Conservation (phyloP, 192 early-diverging fungal species). For the Anaeromyces robustus region DNA sequence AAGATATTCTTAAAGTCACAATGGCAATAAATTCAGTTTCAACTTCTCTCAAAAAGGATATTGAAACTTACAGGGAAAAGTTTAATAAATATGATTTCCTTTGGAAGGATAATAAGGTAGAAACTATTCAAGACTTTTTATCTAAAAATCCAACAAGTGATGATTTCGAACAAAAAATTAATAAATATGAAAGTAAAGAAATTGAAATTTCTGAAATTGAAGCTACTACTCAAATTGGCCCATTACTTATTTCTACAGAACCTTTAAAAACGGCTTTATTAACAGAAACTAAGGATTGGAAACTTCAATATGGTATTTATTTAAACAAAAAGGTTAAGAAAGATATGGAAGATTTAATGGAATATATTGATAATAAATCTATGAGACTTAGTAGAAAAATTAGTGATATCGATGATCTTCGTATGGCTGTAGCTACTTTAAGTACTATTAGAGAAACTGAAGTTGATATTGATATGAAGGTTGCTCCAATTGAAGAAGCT, state of each 20-base stretch:
- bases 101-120: slow-evolving; percentile 48
- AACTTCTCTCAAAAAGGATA: slow-evolving; percentile 47
- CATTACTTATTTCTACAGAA: slow-evolving; percentile 39
- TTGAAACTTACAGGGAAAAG: slow-evolving; percentile 39
- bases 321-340: slow-evolving; percentile 44
- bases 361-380: slow-evolving; percentile 50
- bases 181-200: slow-evolving; percentile 41
- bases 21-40: slow-evolving; percentile 33
- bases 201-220: slow-evolving; percentile 38
- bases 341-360: slow-evolving; percentile 50
- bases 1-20: slow-evolving; percentile 40
- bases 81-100: slow-evolving; percentile 48
- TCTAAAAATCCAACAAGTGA: slow-evolving; percentile 33
- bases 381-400: slow-evolving; percentile 37
- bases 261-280: slow-evolving; percentile 42
- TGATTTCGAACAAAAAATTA: slow-evolving; percentile 49
- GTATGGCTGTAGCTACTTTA: slow-evolving; percentile 41
- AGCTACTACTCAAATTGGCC: slow-evolving; percentile 35
- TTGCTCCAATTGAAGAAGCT: slow-evolving; percentile 45
- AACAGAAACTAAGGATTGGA: slow-evolving; percentile 52
- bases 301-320: slow-evolving; percentile 48
- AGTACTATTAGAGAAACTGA: slow-evolving; percentile 42
- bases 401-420: slow-evolving; percentile 43
- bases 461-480: slow-evolving; percentile 54
- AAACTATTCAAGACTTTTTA: slow-evolving; percentile 42